Base-by-base conservation (phyloP, 208 protist genomes). In the Leishmania gerbilli region DNA sequence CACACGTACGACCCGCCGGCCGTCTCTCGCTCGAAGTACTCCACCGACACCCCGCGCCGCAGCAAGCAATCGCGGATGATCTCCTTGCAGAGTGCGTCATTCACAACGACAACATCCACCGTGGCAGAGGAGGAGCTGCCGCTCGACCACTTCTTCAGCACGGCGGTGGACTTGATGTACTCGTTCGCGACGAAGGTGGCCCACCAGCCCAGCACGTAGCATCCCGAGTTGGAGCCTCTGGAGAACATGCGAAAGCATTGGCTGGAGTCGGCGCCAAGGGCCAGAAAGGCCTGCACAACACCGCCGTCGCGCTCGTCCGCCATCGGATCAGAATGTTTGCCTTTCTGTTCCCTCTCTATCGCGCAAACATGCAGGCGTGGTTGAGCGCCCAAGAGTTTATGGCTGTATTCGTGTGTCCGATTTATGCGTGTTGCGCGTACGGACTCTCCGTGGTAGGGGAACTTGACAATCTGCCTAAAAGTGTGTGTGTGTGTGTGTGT, bases 41-140 rank as follows among this genome's bases (percentile, higher is more conserved):
- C 91, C 11, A 98, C 95, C 17, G 86, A 88, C 40, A 86, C 93
- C 9, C 93, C 91, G 40, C 89, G 90, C 19, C 88, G 95, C 60
- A 98, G 87, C 40, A 98, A 89, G 76, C 93, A 96, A 76, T 98
- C 95, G 24, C 92, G 89, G 42, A 98, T 96, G 24, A 98, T 87
- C 76, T 98, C 93, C 76, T 90, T 90, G 77, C 88, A 94, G 58
- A 98, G 85, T 31, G 87, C 84, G 77, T 98, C 95, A 77, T 98
- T 98, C 58, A 98, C 92, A 17, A 90, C 85, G 7, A 95, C 91
- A 3, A 87, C 95, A 42, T 92, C 88, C 17, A 96, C n/a, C 0
- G 74, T 76, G 7, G 40, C 42, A n/a, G 72, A 74, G 17, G 76
- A 58, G 7, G 76, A 74, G 56, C 40, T 47, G 37, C 51, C 42